phyloP scores from a whole-genome alignment of 441 rosid genomes.

The Pelargonium cotyledonis region DNA sequence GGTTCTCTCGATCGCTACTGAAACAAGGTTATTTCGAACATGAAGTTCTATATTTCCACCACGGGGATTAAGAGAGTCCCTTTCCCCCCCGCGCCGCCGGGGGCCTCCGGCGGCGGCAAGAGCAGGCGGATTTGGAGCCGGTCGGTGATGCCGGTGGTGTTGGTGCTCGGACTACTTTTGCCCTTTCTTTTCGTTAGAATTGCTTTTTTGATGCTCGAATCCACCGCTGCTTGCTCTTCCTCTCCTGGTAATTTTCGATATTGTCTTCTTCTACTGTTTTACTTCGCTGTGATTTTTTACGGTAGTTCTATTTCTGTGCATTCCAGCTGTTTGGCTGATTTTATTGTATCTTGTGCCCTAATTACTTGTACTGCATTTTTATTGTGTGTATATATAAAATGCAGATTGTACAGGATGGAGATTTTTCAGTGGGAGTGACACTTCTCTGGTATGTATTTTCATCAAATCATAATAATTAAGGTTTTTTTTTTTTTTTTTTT shows the following conservation, averaged over 20 bases:
- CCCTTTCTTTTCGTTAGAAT: constrained; percentile 62
- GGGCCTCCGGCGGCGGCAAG: constrained; percentile 32
- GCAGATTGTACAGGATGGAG: constrained; percentile 68
- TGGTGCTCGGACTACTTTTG: constrained; percentile 47
- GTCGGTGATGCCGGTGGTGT: constrained; percentile 39
- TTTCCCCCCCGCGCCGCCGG: constrained; percentile 36
- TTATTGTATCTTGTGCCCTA: background rate
- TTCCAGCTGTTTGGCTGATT: background rate
- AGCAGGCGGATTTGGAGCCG: constrained; percentile 49
- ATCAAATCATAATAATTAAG: background rate
- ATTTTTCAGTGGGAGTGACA: constrained; percentile 54
- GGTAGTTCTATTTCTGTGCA: background rate
- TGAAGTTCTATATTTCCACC: constrained; percentile 71
- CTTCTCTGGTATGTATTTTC: constrained; percentile 44
- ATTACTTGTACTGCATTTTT: constrained; percentile 12
- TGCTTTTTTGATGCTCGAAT: constrained; percentile 73
- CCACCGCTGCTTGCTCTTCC: constrained; percentile 59
- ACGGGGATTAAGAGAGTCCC: constrained; percentile 58
- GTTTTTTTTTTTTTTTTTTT: background rate
- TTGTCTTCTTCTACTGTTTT: background rate
- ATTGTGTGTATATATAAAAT: constrained; percentile 5
- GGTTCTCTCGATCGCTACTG: constrained; percentile 3
- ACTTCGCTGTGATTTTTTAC: background rate
- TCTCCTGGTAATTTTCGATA: constrained; percentile 38
- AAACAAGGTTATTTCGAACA: constrained; percentile 12